Evolutionary conservation across 2,329 filamentous ascomycete genomes (phyloP).

Genomic region (Apiospora pterosperma): DNA sequence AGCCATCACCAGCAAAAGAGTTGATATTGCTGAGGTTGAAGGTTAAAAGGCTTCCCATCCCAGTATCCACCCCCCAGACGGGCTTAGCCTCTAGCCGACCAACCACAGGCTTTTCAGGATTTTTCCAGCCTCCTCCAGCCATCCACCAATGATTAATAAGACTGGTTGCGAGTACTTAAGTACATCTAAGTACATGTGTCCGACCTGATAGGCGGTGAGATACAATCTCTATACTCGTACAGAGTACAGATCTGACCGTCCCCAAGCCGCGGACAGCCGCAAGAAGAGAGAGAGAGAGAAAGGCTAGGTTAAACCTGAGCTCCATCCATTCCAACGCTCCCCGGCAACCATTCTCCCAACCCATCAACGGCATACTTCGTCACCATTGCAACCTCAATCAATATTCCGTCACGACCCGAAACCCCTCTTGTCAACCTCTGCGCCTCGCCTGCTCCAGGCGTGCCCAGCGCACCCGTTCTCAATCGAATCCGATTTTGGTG

Average conservation of each 20-base stretch:
- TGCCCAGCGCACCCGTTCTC: neutral
- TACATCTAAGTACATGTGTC: neutral
- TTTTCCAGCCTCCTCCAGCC: neutral
- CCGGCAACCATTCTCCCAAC: slow-evolving; percentile 1
- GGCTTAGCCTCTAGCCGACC: neutral
- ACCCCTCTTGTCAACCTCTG: neutral
- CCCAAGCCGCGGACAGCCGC: neutral
- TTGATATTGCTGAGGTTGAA: neutral
- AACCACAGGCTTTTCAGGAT: neutral
- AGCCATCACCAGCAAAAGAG: neutral
- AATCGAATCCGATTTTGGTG: neutral
- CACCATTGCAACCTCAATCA: neutral
- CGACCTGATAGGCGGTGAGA: neutral
- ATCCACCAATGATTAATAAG: neutral
- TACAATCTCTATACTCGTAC: no score
- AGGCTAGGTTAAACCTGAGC: neutral
- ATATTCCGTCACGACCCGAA: neutral
- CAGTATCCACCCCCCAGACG: neutral
- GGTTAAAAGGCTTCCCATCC: neutral
- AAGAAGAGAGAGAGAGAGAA: neutral
- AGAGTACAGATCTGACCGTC: neutral
- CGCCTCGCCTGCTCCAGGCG: neutral
- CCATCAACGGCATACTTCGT: neutral
- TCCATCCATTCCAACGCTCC: neutral
- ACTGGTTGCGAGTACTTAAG: neutral